Percentiles rank a stretch among this genome's conserved stretches.
Evolutionary conservation across 352 stramenopile species (phyloP).

Genomic region (Thalassiosira exigua): DNA sequence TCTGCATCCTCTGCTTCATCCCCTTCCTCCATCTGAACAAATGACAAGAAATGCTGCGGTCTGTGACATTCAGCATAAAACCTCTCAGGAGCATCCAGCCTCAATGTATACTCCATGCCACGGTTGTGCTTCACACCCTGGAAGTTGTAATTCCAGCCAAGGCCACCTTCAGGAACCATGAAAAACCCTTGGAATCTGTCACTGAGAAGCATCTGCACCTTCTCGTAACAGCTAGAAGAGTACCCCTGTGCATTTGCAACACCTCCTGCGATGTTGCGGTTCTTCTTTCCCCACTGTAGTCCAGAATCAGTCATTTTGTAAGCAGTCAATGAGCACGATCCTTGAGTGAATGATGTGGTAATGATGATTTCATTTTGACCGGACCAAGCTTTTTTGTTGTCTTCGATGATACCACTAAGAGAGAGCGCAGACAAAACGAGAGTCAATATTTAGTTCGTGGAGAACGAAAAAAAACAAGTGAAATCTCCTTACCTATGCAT

Average conservation of each 20-base stretch:
- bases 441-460: too few relatives aligned
- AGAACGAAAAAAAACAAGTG: too few relatives aligned
- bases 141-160: constrained; percentile 99
- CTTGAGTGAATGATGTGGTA: constrained; percentile 98
- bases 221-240: constrained; percentile 96
- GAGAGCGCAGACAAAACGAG: too few relatives aligned
- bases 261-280: constrained; percentile 94
- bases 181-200: constrained; percentile 99
- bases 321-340: constrained; percentile 97
- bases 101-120: constrained; percentile 97
- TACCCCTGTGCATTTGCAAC: constrained; percentile 92
- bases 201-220: constrained; percentile 99
- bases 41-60: constrained; percentile 99
- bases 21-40: constrained; percentile 95
- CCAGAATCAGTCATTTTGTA: constrained; percentile 97
- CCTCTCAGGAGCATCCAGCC: constrained; percentile 97
- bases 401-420: constrained; percentile 96
- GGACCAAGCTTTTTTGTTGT: constrained; percentile 94
- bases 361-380: constrained; percentile 98
- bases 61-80: constrained; percentile 99
- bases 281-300: constrained; percentile 98
- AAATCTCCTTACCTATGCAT: too few relatives aligned
- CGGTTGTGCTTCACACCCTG: constrained; percentile 98
- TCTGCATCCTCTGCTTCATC: constrained; percentile 89
- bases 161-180: constrained; percentile 97